Evolutionary conservation across 768 basidiomycete species (phyloP).

Genomic region (Cystofilobasidium macerans): DNA sequence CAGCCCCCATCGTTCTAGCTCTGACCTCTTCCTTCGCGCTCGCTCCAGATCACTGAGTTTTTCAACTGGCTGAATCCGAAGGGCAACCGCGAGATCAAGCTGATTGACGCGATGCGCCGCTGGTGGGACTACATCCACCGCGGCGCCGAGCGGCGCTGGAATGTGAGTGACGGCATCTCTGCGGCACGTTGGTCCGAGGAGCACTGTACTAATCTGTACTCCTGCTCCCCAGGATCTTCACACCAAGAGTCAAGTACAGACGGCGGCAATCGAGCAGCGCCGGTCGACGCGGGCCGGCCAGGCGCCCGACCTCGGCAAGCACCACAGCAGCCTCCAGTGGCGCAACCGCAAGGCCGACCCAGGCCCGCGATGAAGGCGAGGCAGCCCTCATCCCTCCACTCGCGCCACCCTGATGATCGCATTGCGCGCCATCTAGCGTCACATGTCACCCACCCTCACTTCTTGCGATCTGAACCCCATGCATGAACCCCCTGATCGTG

Average conservation of each 20-base stretch:
- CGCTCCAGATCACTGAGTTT: constrained; percentile 62
- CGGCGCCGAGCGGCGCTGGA: constrained; percentile 62
- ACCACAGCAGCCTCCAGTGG: constrained; percentile 21
- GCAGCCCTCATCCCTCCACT: neutral
- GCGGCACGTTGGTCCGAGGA: neutral
- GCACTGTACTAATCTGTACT: neutral
- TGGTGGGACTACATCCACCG: constrained; percentile 74
- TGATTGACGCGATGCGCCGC: constrained; percentile 64
- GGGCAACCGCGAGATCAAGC: constrained; percentile 72
- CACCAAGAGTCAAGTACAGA: neutral
- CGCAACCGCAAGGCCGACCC: constrained; percentile 22
- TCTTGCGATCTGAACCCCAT: too few relatives aligned
- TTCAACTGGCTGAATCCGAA: constrained; percentile 83
- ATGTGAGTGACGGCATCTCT: constrained; percentile 45
- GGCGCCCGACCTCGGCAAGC: neutral
- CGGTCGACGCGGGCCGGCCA: neutral
- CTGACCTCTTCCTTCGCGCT: neutral
- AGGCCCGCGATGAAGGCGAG: neutral
- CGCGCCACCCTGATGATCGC: neutral
- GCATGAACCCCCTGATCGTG: too few relatives aligned
- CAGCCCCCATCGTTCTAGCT: neutral
- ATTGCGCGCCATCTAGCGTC: too few relatives aligned
- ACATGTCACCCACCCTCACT: too few relatives aligned
- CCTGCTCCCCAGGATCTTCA: neutral
- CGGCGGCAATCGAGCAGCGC: neutral